These are phyloP conservation scores for Triticum urartu DNA, from an alignment of 176 grass and related monocot species.

Conservation along the genomic window DNA sequence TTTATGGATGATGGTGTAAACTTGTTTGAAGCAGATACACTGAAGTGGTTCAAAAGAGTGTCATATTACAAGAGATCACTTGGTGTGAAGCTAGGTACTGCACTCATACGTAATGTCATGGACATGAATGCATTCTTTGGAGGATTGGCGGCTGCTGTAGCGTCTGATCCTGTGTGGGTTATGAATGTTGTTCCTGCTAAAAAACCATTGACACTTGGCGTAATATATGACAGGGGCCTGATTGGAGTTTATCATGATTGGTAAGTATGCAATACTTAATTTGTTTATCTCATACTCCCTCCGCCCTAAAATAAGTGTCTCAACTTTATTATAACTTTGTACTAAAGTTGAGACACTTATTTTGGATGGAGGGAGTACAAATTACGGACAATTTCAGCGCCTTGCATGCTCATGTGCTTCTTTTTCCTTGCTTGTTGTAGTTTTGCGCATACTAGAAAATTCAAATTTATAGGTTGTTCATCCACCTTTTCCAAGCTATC, in stretches of 20 bases:
- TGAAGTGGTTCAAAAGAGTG: slow-evolving; percentile 63
- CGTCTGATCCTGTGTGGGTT: slow-evolving; percentile 81
- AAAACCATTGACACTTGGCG: slow-evolving; percentile 67
- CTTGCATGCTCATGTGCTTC: neutral
- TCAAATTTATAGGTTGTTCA: neutral
- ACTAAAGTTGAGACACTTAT: too few relatives aligned
- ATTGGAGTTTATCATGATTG: slow-evolving; percentile 97
- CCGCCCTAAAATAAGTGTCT: too few relatives aligned
- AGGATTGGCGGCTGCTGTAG: slow-evolving; percentile 68
- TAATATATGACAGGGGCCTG: slow-evolving; percentile 85
- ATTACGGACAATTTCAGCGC: neutral
- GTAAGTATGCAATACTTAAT: slow-evolving; percentile 30
- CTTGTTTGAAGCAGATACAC: slow-evolving; percentile 67
- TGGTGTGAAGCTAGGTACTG: slow-evolving; percentile 64
- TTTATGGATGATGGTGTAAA: slow-evolving; percentile 47
- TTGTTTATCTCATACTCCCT: neutral
- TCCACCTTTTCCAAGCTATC: neutral
- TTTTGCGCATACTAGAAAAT: neutral
- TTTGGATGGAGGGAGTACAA: too few relatives aligned
- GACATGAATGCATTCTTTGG: slow-evolving; percentile 94
- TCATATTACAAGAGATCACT: slow-evolving; percentile 84
- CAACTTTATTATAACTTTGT: too few relatives aligned
- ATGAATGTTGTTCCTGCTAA: slow-evolving; percentile 89
- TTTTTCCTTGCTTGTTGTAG: neutral
- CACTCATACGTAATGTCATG: slow-evolving; percentile 70